phyloP scores from a whole-genome alignment of 495 filamentous ascomycete genomes.

The Viridothelium virens region DNA sequence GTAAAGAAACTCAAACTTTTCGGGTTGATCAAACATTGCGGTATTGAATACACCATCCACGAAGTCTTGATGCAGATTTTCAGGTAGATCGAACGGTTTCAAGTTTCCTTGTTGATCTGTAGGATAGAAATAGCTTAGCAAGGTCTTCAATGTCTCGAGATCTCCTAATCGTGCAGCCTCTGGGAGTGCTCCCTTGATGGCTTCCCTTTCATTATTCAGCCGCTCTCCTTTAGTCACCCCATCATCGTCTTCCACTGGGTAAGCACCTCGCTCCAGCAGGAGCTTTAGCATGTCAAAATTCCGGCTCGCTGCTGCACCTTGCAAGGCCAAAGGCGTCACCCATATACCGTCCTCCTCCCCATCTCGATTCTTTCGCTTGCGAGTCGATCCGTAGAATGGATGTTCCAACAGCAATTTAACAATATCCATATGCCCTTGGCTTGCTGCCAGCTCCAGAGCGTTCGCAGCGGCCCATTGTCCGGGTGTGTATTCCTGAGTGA shows the following conservation, averaged over 20 bases:
- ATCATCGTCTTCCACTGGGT: neutral
- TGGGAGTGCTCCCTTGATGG: neutral
- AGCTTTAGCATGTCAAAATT: neutral
- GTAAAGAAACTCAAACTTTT: neutral
- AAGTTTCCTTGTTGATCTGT: neutral
- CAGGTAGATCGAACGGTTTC: neutral
- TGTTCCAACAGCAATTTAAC: constrained; percentile 2
- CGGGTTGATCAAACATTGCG: neutral
- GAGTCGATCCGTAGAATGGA: neutral
- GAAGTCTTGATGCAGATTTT: neutral
- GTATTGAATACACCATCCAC: neutral
- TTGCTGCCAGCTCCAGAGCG: neutral
- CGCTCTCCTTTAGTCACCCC: neutral
- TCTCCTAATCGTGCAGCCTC: neutral
- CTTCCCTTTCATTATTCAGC: constrained; percentile 3
- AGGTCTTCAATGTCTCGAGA: neutral
- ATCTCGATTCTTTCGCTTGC: constrained; percentile 1
- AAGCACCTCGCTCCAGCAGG: neutral
- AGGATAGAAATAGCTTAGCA: neutral
- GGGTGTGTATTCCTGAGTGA: neutral
- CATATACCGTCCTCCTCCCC: neutral
- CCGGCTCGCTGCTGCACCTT: constrained; percentile 1
- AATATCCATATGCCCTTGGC: neutral
- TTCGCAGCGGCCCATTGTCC: neutral
- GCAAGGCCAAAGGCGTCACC: neutral